phyloP scores from a whole-genome alignment of 2,329 filamentous ascomycete species.

The Botryotinia globosa region DNA sequence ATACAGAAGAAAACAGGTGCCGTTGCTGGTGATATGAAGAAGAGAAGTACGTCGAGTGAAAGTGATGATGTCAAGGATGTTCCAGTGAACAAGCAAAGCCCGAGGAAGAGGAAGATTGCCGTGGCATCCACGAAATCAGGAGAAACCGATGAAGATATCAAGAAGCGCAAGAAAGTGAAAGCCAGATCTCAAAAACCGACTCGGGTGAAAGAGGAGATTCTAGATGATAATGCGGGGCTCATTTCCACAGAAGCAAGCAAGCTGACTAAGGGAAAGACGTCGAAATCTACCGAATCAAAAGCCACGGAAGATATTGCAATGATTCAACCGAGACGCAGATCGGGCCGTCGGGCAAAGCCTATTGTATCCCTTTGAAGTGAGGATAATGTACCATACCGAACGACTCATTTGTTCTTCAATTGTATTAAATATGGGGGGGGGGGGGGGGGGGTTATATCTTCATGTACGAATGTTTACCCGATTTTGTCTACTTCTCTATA shows the following conservation, averaged over 20 bases:
- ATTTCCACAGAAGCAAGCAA: not conserved
- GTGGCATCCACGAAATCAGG: not conserved
- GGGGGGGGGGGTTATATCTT: not conserved
- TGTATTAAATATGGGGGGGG: not conserved
- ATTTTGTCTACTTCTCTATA: not conserved
- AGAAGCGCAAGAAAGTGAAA: not conserved
- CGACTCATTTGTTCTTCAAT: not conserved
- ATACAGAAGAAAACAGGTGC: conserved; percentile 72
- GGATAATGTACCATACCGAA: not conserved
- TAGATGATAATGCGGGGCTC: not conserved
- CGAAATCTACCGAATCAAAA: conserved; percentile 17
- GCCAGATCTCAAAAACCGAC: not conserved
- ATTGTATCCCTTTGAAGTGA: not conserved
- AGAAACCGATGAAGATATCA: not conserved
- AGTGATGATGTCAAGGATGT: conserved; percentile 33
- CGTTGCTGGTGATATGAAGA: conserved; percentile 33
- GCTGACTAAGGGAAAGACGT: conserved; percentile 18
- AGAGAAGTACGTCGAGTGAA: conserved; percentile 43
- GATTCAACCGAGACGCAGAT: not conserved
- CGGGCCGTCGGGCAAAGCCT: not conserved
- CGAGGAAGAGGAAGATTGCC: conserved; percentile 18
- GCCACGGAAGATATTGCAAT: conserved; percentile 1
- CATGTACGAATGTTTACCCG: not conserved
- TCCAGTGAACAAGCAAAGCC: not conserved
- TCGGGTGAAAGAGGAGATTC: not conserved